These are phyloP conservation scores for Monilinia aucupariae DNA, from an alignment of 2,329 filamentous ascomycete genomes.

Conservation along the genomic window DNA sequence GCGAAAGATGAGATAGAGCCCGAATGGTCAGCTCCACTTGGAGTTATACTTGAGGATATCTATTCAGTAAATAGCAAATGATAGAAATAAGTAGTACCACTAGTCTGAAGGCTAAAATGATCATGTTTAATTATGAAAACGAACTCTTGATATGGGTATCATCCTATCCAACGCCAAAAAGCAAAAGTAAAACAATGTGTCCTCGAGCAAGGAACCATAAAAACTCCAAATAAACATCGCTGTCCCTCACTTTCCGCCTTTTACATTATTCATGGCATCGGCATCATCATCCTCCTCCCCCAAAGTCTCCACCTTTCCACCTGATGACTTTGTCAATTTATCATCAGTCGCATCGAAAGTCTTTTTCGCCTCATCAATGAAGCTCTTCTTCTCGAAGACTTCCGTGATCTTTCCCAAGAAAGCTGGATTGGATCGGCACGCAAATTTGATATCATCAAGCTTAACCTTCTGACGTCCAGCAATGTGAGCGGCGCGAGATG, in stretches of 20 bases:
- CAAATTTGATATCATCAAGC: conserved; percentile 95
- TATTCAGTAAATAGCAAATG: not conserved
- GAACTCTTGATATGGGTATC: conserved; percentile 12
- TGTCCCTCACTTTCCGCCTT: conserved; percentile 24
- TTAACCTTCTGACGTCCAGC: conserved; percentile 94
- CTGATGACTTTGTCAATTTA: conserved; percentile 51
- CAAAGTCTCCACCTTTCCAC: conserved; percentile 45
- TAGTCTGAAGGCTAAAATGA: not conserved
- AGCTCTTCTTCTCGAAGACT: conserved; percentile 79
- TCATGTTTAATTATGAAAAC: not conserved
- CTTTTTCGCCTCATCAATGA: conserved; percentile 78
- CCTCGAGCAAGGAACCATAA: too few species aligned
- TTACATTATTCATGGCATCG: conserved; percentile 35
- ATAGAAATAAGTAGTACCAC: not conserved
- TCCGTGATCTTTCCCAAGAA: conserved; percentile 88
- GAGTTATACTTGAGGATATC: not conserved
- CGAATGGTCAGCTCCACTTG: not conserved
- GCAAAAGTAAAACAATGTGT: not conserved
- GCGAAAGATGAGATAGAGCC: not conserved
- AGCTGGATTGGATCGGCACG: conserved; percentile 74
- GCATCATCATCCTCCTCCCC: conserved; percentile 49
- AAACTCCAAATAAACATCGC: not conserved
- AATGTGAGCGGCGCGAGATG: conserved; percentile 78
- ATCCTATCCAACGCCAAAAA: conserved; percentile 3
- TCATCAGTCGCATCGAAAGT: conserved; percentile 65